A percentile compares a stretch with the other conserved stretches of the same genome.
phyloP scores from a whole-genome alignment of 1,139 yeast species.

The Eremothecium gossypii region DNA sequence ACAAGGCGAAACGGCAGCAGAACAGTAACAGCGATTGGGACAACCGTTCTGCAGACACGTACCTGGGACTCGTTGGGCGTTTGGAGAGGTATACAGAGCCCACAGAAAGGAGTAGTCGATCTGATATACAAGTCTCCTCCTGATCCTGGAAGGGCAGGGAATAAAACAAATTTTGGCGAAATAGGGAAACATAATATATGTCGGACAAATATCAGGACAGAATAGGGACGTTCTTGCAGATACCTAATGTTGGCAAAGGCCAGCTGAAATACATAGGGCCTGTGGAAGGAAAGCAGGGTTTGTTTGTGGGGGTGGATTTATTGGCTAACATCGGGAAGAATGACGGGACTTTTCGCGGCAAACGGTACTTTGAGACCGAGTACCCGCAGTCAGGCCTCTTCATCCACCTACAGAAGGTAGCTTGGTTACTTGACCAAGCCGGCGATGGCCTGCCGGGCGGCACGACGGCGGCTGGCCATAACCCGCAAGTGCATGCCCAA shows the following conservation, averaged over 20 bases:
- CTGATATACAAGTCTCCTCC: neutral
- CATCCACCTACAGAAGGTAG: constrained; percentile 56
- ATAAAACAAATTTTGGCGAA: constrained; percentile 1
- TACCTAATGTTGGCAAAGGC: constrained; percentile 40
- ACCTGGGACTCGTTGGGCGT: too few relatives aligned
- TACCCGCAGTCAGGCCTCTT: constrained; percentile 65
- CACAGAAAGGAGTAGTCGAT: too few relatives aligned
- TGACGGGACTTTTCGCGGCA: constrained; percentile 59
- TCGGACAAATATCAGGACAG: constrained; percentile 17
- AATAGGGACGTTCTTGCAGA: constrained; percentile 25
- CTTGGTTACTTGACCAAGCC: constrained; percentile 21
- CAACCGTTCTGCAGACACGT: too few relatives aligned
- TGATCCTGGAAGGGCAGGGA: neutral
- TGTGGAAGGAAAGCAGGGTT: constrained; percentile 64
- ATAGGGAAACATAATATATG: neutral
- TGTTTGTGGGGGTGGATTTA: constrained; percentile 85
- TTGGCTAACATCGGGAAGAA: constrained; percentile 68
- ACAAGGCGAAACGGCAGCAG: too few relatives aligned
- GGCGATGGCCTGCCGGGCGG: constrained; percentile 9
- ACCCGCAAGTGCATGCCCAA: neutral
- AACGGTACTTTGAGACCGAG: constrained; percentile 51
- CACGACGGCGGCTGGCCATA: constrained; percentile 13
- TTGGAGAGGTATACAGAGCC: too few relatives aligned
- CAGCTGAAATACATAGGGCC: constrained; percentile 63
- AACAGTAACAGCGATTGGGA: too few relatives aligned